Conservation (phyloP, 2,329 filamentous ascomycete genomes). For the Bipolaris cookei region DNA sequence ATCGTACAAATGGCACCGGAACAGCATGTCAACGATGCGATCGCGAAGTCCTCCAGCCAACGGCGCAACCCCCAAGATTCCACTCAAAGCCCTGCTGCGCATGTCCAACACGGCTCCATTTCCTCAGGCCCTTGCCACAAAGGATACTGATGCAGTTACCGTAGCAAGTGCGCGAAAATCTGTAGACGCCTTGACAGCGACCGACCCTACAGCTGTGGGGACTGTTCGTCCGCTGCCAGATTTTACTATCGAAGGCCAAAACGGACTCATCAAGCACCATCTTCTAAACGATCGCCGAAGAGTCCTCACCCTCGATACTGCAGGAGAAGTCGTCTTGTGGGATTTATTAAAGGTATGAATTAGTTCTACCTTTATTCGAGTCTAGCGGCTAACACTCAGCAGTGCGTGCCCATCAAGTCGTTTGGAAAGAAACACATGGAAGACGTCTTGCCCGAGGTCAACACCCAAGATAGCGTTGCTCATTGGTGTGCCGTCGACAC, state of each 20-base stretch:
- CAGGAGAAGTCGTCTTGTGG: conserved; percentile 93
- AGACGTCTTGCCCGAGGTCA: conserved; percentile 85
- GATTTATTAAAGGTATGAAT: conserved; percentile 78
- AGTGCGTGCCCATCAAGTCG: conserved; percentile 87
- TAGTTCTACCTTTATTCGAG: background rate
- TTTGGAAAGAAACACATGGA: conserved; percentile 95
- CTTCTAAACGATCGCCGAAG: conserved; percentile 89
- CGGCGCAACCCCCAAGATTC: conserved; percentile 64
- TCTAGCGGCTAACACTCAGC: conserved; percentile 24
- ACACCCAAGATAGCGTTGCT: conserved; percentile 85
- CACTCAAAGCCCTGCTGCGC: conserved; percentile 76
- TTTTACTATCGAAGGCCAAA: conserved; percentile 81
- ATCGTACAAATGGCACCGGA: conserved; percentile 60
- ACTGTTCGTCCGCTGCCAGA: conserved; percentile 56
- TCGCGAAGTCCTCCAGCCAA: conserved; percentile 48
- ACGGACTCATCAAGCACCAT: conserved; percentile 91
- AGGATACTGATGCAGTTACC: conserved; percentile 64
- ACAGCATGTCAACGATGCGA: conserved; percentile 56
- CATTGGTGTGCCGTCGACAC: conserved; percentile 98
- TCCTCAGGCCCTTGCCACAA: conserved; percentile 60
- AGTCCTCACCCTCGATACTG: conserved; percentile 90
- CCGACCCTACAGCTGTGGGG: conserved; percentile 39
- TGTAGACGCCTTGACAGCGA: conserved; percentile 61
- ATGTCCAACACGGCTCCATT: conserved; percentile 85
- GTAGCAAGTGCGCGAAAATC: conserved; percentile 61